A percentile compares a stretch with the other conserved stretches of the same genome.
These are phyloP conservation scores for Coniosporium tulheliwenetii DNA, from an alignment of 2,329 filamentous ascomycete genomes.

Conservation along the genomic window DNA sequence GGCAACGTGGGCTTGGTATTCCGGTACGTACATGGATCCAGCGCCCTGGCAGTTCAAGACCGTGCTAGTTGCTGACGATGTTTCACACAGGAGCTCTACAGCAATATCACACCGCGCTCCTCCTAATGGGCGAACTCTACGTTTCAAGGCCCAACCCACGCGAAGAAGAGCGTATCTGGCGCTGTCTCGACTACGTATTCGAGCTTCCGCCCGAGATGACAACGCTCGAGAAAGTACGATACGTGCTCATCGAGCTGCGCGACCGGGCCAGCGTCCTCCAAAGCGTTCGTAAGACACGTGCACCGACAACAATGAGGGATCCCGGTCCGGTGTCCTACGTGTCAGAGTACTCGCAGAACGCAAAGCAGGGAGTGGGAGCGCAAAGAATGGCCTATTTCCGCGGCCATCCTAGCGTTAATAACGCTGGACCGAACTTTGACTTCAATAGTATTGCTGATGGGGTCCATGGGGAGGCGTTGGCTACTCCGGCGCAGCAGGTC, in stretches of 20 bases:
- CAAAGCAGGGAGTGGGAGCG: slow-evolving; percentile 1
- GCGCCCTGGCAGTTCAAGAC: too few species aligned
- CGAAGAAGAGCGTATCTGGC: slow-evolving; percentile 53
- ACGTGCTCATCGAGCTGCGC: slow-evolving; percentile 46
- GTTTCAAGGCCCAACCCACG: slow-evolving; percentile 35
- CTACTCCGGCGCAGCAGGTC: neutral
- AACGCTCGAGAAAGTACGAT: slow-evolving; percentile 41
- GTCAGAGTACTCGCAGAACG: slow-evolving; percentile 3
- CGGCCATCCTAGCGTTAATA: neutral
- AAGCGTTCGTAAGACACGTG: slow-evolving; percentile 40
- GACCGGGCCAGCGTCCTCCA: slow-evolving; percentile 45
- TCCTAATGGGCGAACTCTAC: slow-evolving; percentile 54
- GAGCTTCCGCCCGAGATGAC: slow-evolving; percentile 37
- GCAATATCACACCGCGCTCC: slow-evolving; percentile 55
- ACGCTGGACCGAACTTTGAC: slow-evolving; percentile 6
- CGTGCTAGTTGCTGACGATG: too few species aligned
- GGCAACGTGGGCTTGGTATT: slow-evolving; percentile 52
- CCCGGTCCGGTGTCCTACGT: slow-evolving; percentile 17
- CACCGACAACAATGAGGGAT: slow-evolving; percentile 21
- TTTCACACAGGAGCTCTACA: slow-evolving; percentile 43
- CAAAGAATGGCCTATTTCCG: neutral
- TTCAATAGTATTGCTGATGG: neutral
- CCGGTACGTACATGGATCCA: neutral
- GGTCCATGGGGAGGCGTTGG: neutral
- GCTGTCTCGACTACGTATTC: slow-evolving; percentile 57